Evolutionary conservation across 1,139 yeast species (phyloP), one percentile per base, ranked within the genome.

Genomic region (Suhomyces kunorum): DNA sequence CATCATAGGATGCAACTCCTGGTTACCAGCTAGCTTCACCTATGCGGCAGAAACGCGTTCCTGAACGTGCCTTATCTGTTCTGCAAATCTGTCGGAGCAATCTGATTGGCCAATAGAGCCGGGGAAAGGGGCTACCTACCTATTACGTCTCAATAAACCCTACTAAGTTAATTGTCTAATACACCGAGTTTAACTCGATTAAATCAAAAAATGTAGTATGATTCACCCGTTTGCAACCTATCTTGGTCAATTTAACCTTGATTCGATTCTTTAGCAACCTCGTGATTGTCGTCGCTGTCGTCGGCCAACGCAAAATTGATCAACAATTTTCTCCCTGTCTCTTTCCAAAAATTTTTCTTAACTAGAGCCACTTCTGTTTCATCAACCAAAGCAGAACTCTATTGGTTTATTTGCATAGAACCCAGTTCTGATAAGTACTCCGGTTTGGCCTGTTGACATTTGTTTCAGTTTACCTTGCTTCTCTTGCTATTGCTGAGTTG

Each of bases 341-440:
- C 36, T 38, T 36, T 18, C 27, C 38, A 31, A 43, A 43, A 39
- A 40, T 26, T 40, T 40, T 40, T 40, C 44, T 27, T 11, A 9
- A 12, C 32, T 29, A 19, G 15, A 29, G 24, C 24, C 19, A 17
- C 20, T 24, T 29, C 25, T 29, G 32, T 13, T 29, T 29, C 16
- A 29, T 17, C 32, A 20, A 20, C 24, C 13, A 11, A 29, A 20
- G n/a, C 24, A 18, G 17, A 29, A 22, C 13, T 17, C 13, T 7
- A 17, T 19, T 19, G 19, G 32, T 12, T 29, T 14, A 16, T 6
- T 29, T 29, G 23, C 3, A 13, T 29, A 18, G n/a, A 7, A 18
- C 4, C 19, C 31, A 29, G 22, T 18, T 13, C 8, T 7, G 19
- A 12, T 18, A 16, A 29, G 12, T 18, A 13, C 24, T 29, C 4